phyloP scores from a whole-genome alignment of 2,329 filamentous ascomycete species.

The Diaporthe eres region DNA sequence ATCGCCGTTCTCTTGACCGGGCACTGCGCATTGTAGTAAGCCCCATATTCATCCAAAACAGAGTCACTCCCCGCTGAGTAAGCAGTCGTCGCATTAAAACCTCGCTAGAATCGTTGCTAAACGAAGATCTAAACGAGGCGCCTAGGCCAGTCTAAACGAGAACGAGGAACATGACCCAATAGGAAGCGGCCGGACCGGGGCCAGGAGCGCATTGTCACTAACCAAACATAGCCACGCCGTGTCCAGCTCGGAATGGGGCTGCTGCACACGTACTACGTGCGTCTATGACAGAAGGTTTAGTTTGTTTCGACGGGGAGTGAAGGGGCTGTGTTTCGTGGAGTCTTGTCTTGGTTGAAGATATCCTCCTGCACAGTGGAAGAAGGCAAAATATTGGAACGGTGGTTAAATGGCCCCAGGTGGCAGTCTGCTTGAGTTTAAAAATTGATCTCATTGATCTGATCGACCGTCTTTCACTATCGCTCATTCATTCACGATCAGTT shows the following conservation, averaged over 20 bases:
- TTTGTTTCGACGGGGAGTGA: not conserved
- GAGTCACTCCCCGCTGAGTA: not conserved
- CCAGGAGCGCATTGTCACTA: not conserved
- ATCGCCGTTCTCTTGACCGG: not conserved
- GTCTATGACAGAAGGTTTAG: not conserved
- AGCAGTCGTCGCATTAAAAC: not conserved
- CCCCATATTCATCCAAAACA: not conserved
- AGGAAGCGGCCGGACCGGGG: not conserved
- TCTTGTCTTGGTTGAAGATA: no score
- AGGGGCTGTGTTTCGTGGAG: not conserved
- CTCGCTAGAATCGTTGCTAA: not conserved
- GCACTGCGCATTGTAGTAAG: not conserved
- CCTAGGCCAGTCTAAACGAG: not conserved
- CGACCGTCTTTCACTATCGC: not conserved
- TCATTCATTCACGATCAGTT: not conserved
- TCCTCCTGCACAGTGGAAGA: no score
- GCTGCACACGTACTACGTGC: accelerated
- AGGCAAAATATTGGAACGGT: not conserved
- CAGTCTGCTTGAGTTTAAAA: not conserved
- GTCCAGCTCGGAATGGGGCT: not conserved
- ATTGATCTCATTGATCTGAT: not conserved
- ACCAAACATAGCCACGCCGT: not conserved
- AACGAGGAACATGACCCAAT: not conserved
- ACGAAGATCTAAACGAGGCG: not conserved
- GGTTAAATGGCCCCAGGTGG: not conserved